Evolutionary conservation across 1,284 basidiomycete species (phyloP), one percentile per base, ranked within the genome.

Genomic region (Irpex sp.): DNA sequence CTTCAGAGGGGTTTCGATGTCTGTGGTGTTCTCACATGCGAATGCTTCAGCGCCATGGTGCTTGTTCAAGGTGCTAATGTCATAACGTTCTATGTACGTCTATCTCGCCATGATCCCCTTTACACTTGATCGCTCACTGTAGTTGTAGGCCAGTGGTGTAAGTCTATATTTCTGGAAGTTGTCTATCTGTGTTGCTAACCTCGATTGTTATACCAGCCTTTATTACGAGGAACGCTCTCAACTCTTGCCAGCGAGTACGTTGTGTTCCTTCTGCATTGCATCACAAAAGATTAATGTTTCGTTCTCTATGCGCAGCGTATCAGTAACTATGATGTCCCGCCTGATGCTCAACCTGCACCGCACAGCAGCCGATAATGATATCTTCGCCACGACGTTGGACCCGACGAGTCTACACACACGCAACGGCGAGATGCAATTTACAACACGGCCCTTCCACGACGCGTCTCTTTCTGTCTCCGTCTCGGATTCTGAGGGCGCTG

Each of bases 41-140:
- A 11, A 37, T 9, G 31, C 31, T 49, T n/a, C 57, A 67, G 66
- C 9, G 61, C 64, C 21, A 67, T 67, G 66, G 64, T 65, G 4
- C 57, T 55, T 34, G 66, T 61, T 19, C 66, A 67, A 34, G 47
- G 51, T 40, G 62, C 65, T 7, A 67, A 66, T 56, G 57, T 55
- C 26, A 15, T 67, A 3, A 66, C 66, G n/a, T 67, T 64, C 61
- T 67, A 66, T 47, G 66, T 67, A 48, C 13, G 66, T 44, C 40
- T 44, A 3, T 15, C 15, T 44, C 40, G 15, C 40, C 15, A 11
- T 44, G 11, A 44, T 44, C 8, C 15, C 40, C 3, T 44, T 11
- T 44, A 44, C 40, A 11, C 26, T 26, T 4, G 3, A 26, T 26
- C 11, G 4, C 40, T 44, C 40, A 44, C 40, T 15, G 15, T 11